Evolutionary conservation across 257 asterid genomes (phyloP).

Genomic region (Scutellaria minor): DNA sequence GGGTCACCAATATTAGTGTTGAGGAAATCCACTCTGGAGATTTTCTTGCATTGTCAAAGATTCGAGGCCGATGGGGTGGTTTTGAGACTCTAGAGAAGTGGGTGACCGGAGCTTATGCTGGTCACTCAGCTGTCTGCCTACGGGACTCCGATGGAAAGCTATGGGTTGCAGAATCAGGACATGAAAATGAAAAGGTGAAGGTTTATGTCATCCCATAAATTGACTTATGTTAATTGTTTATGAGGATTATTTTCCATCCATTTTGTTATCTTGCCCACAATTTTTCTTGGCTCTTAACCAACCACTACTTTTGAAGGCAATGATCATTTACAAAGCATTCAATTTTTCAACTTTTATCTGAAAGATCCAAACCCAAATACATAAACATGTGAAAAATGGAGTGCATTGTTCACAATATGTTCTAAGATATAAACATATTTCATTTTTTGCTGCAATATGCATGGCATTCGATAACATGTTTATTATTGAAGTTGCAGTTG

Average conservation of each 20-base stretch:
- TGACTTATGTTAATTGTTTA: neutral
- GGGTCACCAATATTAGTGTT: slow-evolving; percentile 63
- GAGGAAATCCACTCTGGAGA: slow-evolving; percentile 89
- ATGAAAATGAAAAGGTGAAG: slow-evolving; percentile 73
- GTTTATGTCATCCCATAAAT: slow-evolving; percentile 11
- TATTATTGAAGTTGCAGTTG: neutral
- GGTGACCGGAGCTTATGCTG: slow-evolving; percentile 89
- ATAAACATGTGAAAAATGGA: neutral
- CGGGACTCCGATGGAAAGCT: slow-evolving; percentile 79
- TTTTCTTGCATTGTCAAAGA: slow-evolving; percentile 79
- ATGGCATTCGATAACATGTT: neutral
- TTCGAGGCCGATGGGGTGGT: slow-evolving; percentile 91
- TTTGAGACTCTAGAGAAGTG: slow-evolving; percentile 92
- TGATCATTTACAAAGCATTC: neutral
- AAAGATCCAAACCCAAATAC: neutral
- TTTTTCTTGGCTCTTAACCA: neutral
- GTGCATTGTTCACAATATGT: neutral
- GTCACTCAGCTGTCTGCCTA: slow-evolving; percentile 85
- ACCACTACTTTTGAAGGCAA: neutral
- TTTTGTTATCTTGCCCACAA: neutral
- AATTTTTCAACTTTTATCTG: neutral
- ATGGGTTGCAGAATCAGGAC: slow-evolving; percentile 96
- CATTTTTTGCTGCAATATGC: slow-evolving; percentile 7
- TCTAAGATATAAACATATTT: slow-evolving; percentile 46
- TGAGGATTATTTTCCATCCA: neutral